A percentile compares a stretch with the other conserved stretches of the same genome.
Evolutionary conservation across 1,284 basidiomycete genomes (phyloP).

Genomic region (Tranzscheliella williamsii): DNA sequence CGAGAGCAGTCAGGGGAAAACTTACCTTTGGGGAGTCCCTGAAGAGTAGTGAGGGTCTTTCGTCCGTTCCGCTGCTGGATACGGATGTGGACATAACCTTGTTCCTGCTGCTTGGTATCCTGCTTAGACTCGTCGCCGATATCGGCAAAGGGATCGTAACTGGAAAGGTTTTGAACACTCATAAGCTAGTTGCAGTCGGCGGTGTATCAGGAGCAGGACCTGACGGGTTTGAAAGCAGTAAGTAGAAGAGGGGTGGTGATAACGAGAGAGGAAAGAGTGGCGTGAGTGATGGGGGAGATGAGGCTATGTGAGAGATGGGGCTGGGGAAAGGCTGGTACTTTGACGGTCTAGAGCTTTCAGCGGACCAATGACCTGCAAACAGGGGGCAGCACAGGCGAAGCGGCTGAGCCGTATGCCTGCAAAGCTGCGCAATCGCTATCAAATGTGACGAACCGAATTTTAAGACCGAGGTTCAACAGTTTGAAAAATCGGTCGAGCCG

Average conservation of each 20-base stretch:
- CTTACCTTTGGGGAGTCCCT: constrained; percentile 89
- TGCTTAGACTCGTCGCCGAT: constrained; percentile 55
- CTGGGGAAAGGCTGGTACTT: too few relatives aligned
- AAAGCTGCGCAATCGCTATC: too few relatives aligned
- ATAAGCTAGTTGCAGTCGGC: constrained; percentile 46
- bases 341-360: too few relatives aligned
- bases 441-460: too few relatives aligned
- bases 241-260: neutral
- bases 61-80: constrained; percentile 99
- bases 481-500: too few relatives aligned
- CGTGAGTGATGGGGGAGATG: too few relatives aligned
- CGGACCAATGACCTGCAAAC: too few relatives aligned
- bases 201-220: constrained; percentile 46
- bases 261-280: too few relatives aligned
- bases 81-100: constrained; percentile 65
- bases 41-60: constrained; percentile 97
- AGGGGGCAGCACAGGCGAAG: too few relatives aligned
- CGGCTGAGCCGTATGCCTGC: too few relatives aligned
- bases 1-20: constrained; percentile 1
- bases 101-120: constrained; percentile 46
- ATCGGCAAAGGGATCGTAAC: constrained; percentile 62
- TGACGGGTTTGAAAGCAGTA: constrained; percentile 6
- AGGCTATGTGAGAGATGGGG: too few relatives aligned
- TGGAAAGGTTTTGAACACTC: constrained; percentile 61
- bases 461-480: too few relatives aligned